These are phyloP conservation scores for Flammula alnicola DNA, from an alignment of 1,284 basidiomycete genomes.

Conservation along the genomic window DNA sequence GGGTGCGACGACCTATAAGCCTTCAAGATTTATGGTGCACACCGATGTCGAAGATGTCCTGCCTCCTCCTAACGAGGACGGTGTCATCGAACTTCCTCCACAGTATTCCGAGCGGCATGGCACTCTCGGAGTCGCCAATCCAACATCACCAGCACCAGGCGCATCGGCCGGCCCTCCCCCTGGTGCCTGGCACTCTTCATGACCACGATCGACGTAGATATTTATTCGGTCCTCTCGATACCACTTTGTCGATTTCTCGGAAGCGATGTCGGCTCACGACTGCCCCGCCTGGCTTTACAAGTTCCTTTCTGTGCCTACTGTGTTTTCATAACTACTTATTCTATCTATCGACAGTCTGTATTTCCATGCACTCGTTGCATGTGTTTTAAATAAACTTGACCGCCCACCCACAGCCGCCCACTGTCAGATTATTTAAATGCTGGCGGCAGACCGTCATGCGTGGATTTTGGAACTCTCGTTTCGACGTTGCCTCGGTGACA, in stretches of 20 bases:
- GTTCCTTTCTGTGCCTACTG: slow-evolving; percentile 1
- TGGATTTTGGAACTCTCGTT: too few relatives aligned
- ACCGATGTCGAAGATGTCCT: slow-evolving; percentile 66
- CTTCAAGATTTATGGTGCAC: slow-evolving; percentile 68
- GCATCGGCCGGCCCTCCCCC: background rate
- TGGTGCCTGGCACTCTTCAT: slow-evolving; percentile 3
- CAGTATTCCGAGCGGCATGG: slow-evolving; percentile 48
- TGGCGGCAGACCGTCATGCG: too few relatives aligned
- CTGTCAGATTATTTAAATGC: background rate
- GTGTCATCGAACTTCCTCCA: slow-evolving; percentile 75
- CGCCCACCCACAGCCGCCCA: background rate
- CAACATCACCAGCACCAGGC: slow-evolving; percentile 4
- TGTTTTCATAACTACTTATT: slow-evolving; percentile 6
- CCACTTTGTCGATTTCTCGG: too few relatives aligned
- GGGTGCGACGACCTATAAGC: slow-evolving; percentile 43
- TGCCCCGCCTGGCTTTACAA: too few relatives aligned
- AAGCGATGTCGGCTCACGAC: too few relatives aligned
- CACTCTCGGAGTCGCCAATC: background rate
- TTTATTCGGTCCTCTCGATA: too few relatives aligned
- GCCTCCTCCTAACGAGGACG: slow-evolving; percentile 51
- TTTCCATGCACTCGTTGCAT: slow-evolving; percentile 3
- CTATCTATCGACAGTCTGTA: slow-evolving; percentile 12
- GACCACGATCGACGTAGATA: slow-evolving; percentile 5
- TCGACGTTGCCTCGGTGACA: background rate
- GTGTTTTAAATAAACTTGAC: background rate